Evolutionary conservation across 1,139 yeast species (phyloP), one percentile per base, ranked within the genome.

Genomic region (Suhomyces terraborum): DNA sequence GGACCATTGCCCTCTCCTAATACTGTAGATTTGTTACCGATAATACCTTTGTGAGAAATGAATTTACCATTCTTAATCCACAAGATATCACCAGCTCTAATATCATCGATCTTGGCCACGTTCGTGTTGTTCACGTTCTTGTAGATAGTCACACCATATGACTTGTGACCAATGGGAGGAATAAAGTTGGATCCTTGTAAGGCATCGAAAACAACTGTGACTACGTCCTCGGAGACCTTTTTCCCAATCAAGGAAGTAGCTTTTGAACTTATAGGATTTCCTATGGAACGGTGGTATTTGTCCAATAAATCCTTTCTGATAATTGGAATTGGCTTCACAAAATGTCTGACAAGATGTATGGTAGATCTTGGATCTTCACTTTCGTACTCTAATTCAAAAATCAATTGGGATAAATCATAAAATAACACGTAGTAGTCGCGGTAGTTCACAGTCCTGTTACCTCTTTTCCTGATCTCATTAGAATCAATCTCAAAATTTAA

Each of bases 31-130:
- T 69, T 75, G 39, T 56, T 54, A 2, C 55, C 53, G 10, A 79
- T 75, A 30, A 80, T 56, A 40, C 82, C 77, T 56, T 82, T 83
- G 52, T 83, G 88, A 7, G 82, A 78, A 45, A 77, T 80, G 64
- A 91, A 89, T 47, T 76, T 77, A 8, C 89, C 96, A 45, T 80
- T 79, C 53, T 83, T 79, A 49, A 88, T 77, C 46, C 88, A 84
- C 35, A 88, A 65, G 13, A 93, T 72, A 59, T 93, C 98, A 43
- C 98, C 98, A 0, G 94, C 82, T 38, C 77, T 75, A 43, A 88
- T 77, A 34, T 81, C 87, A 41, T 82, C 93, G 23, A 67, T 53
- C 50, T 77, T 79, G 16, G 75, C 69, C 10, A 81, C 77, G 29
- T 81, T 81, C 36, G 77, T 71, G 52, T 79, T 80, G 54, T 77